Evolutionary conservation across 2,329 filamentous ascomycete genomes (phyloP).

Genomic region (Scortechinia acanthostroma): DNA sequence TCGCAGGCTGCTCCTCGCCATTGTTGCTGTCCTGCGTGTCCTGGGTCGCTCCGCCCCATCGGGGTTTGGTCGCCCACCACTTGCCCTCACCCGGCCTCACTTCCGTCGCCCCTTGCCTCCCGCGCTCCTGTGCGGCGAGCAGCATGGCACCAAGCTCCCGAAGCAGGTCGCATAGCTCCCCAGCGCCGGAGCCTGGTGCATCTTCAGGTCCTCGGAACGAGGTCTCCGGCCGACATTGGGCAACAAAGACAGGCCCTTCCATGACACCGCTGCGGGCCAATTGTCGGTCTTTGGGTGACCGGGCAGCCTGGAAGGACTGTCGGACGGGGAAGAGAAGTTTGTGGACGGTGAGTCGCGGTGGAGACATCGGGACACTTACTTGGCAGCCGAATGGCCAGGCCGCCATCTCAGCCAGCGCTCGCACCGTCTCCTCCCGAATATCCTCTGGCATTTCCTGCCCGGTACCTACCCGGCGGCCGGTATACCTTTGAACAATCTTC

Average conservation of each 20-base stretch:
- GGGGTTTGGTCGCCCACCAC: constrained; percentile 49
- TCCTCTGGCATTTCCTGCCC: constrained; percentile 50
- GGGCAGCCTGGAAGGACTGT: constrained; percentile 42
- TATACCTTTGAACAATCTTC: constrained; percentile 30
- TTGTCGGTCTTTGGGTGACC: constrained; percentile 39
- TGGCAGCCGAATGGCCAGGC: constrained; percentile 50
- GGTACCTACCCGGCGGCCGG: constrained; percentile 46
- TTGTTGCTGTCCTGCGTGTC: constrained; percentile 6
- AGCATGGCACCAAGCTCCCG: constrained; percentile 49
- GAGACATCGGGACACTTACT: constrained; percentile 32
- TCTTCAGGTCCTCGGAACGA: constrained; percentile 32
- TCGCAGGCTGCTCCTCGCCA: constrained; percentile 13
- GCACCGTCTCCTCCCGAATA: constrained; percentile 44
- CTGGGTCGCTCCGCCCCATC: constrained; percentile 42
- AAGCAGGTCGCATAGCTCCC: constrained; percentile 39
- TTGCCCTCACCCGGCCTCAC: constrained; percentile 40
- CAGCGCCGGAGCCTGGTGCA: constrained; percentile 16
- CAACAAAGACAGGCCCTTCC: constrained; percentile 47
- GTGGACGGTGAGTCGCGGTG: constrained; percentile 35
- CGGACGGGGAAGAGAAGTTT: constrained; percentile 45
- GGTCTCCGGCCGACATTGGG: constrained; percentile 45
- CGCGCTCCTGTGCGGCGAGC: constrained; percentile 49
- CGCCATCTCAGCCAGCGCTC: constrained; percentile 46
- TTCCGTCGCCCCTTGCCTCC: constrained; percentile 41
- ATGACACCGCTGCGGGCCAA: constrained; percentile 42